These are phyloP conservation scores for Fraxinus sp. DNA, from an alignment of 305 asterid genomes.

Conservation along the genomic window DNA sequence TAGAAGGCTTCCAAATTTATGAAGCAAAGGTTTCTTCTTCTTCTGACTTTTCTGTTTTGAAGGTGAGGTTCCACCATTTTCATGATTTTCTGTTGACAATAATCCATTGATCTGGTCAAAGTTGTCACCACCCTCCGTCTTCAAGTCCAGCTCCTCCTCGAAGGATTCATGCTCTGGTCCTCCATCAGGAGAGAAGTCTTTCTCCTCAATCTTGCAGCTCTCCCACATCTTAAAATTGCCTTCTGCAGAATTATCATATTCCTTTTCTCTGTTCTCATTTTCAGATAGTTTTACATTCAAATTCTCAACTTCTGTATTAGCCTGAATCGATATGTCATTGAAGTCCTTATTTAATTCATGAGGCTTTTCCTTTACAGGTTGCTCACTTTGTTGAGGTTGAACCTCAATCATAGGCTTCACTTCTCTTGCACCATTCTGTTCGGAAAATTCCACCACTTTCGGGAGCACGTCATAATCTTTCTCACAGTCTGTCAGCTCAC, in stretches of 20 bases:
- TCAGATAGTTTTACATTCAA: slow-evolving; percentile 37
- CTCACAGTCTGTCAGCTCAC: slow-evolving; percentile 70
- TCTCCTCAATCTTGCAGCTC: slow-evolving; percentile 83
- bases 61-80: slow-evolving; percentile 48
- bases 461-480: slow-evolving; percentile 89
- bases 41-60: neutral
- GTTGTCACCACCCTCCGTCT: slow-evolving; percentile 54
- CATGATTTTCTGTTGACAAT: slow-evolving; percentile 47
- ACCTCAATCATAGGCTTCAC: slow-evolving; percentile 47
- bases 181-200: slow-evolving; percentile 65
- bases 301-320: slow-evolving; percentile 34
- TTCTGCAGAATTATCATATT: slow-evolving; percentile 48
- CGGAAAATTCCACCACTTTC: slow-evolving; percentile 82
- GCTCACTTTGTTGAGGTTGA: slow-evolving; percentile 36
- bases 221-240: slow-evolving; percentile 87
- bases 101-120: slow-evolving; percentile 49
- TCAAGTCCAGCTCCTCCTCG: slow-evolving; percentile 67
- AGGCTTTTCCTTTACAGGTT: slow-evolving; percentile 26
- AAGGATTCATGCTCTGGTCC: slow-evolving; percentile 60
- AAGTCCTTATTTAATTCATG: slow-evolving; percentile 30
- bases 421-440: slow-evolving; percentile 71
- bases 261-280: slow-evolving; percentile 42
- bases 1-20: neutral
- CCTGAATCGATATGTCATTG: slow-evolving; percentile 30
- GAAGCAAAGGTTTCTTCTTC: neutral